A percentile compares a stretch with the other conserved stretches of the same genome.
These are phyloP conservation scores for Annona cherimola DNA, from an alignment of 164 flowering plant genomes.

Conservation along the genomic window DNA sequence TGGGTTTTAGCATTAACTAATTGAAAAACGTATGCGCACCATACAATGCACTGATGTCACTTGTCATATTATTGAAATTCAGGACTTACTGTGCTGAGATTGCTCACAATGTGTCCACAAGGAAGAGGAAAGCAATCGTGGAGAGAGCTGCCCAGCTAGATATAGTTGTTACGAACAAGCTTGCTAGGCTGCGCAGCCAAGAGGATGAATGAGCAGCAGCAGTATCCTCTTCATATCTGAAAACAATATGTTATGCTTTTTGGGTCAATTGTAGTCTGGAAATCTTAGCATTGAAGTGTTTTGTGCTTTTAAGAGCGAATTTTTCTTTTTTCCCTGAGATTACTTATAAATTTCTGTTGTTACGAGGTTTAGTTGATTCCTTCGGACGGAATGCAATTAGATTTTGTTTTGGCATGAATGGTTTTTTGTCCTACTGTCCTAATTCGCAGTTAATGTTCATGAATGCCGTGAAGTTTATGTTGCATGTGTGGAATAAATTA, in stretches of 20 bases:
- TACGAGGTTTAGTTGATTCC: no score
- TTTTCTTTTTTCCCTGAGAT: neutral
- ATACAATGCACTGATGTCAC: no score
- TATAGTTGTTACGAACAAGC: conserved; percentile 71
- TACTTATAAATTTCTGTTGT: no score
- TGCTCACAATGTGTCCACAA: conserved; percentile 61
- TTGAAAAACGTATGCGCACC: no score
- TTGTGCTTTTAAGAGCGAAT: neutral
- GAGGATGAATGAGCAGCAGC: conserved; percentile 52
- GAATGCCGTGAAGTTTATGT: no score
- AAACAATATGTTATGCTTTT: neutral
- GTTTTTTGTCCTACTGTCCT: no score
- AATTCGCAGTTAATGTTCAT: no score
- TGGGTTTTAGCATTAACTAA: no score
- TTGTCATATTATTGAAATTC: neutral
- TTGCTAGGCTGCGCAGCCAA: conserved; percentile 81
- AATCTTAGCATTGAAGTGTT: neutral
- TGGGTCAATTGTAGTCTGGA: neutral
- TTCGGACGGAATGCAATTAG: no score
- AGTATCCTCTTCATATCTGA: neutral
- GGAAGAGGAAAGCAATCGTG: conserved; percentile 64
- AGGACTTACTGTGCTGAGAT: conserved; percentile 77
- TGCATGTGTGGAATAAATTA: no score
- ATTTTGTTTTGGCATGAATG: no score
- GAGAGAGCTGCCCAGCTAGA: conserved; percentile 77